Percentiles rank a stretch among this genome's conserved stretches.
Conservation (phyloP, 2,329 filamentous ascomycete species). For the Colletotrichum sp. region DNA sequence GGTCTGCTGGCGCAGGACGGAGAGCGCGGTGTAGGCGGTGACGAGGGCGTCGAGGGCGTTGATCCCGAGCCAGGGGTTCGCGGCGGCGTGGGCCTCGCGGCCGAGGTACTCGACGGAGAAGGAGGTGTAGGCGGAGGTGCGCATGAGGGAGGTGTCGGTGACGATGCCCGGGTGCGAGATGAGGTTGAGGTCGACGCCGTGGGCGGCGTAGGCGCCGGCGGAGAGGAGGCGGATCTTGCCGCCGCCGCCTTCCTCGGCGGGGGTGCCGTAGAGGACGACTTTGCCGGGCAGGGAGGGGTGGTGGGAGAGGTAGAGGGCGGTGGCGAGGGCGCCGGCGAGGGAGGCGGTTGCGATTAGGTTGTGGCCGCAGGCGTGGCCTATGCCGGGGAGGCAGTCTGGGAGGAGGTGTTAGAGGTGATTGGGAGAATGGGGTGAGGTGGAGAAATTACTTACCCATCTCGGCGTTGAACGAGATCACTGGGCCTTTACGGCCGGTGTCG, state of each 20-base stretch:
- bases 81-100: conserved; percentile 59
- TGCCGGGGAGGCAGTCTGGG: conserved; percentile 50
- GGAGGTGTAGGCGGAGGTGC: conserved; percentile 54
- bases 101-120: conserved; percentile 59
- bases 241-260: conserved; percentile 54
- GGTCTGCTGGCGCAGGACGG: conserved; percentile 60
- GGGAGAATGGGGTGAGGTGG: no score
- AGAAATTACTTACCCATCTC: conserved; percentile 42
- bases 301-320: conserved; percentile 41
- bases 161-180: conserved; percentile 53
- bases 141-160: conserved; percentile 49
- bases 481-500: conserved; percentile 48
- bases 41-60: conserved; percentile 64
- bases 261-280: conserved; percentile 54
- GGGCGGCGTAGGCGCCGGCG: conserved; percentile 37
- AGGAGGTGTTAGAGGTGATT: not conserved
- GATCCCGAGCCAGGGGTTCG: conserved; percentile 61
- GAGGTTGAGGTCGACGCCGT: conserved; percentile 50
- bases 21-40: conserved; percentile 50
- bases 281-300: conserved; percentile 45
- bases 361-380: conserved; percentile 60
- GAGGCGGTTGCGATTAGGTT: conserved; percentile 57
- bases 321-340: conserved; percentile 48
- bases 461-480: conserved; percentile 50
- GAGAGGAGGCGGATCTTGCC: conserved; percentile 27